Percentiles rank a stretch among this genome's conserved stretches.
These are phyloP conservation scores for Paramyrothecium roridum DNA, from an alignment of 2,329 filamentous ascomycete genomes.

Conservation along the genomic window DNA sequence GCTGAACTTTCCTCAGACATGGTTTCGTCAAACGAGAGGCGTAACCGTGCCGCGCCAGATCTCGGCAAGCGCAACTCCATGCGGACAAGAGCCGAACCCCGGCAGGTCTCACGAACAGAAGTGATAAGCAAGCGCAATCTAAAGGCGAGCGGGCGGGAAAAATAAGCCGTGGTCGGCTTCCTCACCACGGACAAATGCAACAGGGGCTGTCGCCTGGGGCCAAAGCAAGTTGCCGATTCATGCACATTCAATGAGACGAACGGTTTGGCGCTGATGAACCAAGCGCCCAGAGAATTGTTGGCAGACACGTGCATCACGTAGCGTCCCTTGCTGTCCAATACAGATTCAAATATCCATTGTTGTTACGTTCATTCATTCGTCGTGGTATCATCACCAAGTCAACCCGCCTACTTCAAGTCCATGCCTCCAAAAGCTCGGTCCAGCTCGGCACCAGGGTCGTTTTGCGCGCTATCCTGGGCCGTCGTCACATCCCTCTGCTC, in stretches of 20 bases:
- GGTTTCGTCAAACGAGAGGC: not conserved
- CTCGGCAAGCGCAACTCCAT: not conserved
- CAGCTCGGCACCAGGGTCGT: conserved; percentile 52
- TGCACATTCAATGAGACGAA: no score
- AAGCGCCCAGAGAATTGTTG: no score
- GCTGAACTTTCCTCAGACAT: not conserved
- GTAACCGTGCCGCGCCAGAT: not conserved
- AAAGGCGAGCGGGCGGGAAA: no score
- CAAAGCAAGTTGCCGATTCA: no score
- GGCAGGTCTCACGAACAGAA: no score
- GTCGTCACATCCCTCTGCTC: not conserved
- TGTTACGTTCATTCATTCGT: not conserved
- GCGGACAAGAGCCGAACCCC: not conserved
- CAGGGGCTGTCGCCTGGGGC: no score
- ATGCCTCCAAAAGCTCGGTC: conserved; percentile 56
- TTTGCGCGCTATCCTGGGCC: conserved; percentile 23
- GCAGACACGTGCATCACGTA: no score
- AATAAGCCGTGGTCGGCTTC: no score
- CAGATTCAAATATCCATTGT: not conserved
- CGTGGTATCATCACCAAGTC: not conserved
- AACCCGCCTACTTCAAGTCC: conserved; percentile 23
- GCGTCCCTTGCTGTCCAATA: not conserved
- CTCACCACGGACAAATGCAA: no score
- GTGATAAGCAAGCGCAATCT: no score
- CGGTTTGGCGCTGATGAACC: no score